A percentile compares a stretch with the other conserved stretches of the same genome.
Evolutionary conservation across 352 stramenopile genomes (phyloP).

Genomic region (Globisporangium okanoganense): DNA sequence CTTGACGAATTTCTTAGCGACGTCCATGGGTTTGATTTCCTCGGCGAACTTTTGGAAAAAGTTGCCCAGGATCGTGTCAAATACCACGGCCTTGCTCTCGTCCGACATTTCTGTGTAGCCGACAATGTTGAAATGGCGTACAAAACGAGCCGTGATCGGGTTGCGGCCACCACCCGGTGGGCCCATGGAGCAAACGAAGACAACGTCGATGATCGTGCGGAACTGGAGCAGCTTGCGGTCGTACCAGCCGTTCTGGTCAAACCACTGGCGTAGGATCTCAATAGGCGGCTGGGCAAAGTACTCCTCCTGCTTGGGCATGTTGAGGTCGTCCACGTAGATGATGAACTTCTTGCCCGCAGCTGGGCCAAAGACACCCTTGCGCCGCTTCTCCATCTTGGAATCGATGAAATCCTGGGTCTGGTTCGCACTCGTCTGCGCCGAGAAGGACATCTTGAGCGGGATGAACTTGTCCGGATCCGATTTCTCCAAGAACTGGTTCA

Average conservation of each 20-base stretch:
- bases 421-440: constrained; percentile 89
- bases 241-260: constrained; percentile 95
- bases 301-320: constrained; percentile 94
- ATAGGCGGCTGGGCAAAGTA: constrained; percentile 94
- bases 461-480: constrained; percentile 89
- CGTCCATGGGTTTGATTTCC: constrained; percentile 51
- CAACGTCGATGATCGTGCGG: constrained; percentile 88
- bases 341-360: constrained; percentile 90
- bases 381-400: constrained; percentile 91
- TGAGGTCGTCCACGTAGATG: constrained; percentile 94
- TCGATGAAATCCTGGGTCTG: constrained; percentile 94
- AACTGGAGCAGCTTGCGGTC: constrained; percentile 92
- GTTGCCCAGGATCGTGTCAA: constrained; percentile 73
- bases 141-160: constrained; percentile 72
- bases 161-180: constrained; percentile 76
- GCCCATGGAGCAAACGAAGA: constrained; percentile 83
- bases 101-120: constrained; percentile 85
- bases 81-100: constrained; percentile 77
- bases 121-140: constrained; percentile 86
- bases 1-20: constrained; percentile 60
- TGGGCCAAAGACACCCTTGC: constrained; percentile 92
- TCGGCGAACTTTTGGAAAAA: constrained; percentile 71
- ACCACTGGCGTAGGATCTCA: constrained; percentile 94
- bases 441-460: constrained; percentile 91
- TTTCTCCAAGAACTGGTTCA: constrained; percentile 90